Conservation (phyloP, 176 grass and related monocot species). For the Puya raimondii region DNA sequence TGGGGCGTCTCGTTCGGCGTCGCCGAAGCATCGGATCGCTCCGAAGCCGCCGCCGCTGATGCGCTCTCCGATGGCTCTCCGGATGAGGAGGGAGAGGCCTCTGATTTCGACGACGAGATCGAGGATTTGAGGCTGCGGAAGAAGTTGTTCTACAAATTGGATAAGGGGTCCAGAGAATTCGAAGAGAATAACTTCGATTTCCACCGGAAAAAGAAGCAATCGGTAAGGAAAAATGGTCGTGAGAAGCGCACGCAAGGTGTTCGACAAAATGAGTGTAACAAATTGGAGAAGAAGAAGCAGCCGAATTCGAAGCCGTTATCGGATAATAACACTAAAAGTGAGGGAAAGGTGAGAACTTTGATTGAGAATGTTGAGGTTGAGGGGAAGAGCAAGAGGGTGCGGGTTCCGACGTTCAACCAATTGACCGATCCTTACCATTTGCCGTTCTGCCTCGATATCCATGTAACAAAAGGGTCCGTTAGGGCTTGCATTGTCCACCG, state of each 20-base stretch:
- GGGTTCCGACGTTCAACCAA: slow-evolving; percentile 51
- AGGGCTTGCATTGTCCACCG: slow-evolving; percentile 67
- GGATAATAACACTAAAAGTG: background rate
- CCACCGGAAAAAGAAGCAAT: slow-evolving; percentile 11
- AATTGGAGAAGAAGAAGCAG: slow-evolving; percentile 15
- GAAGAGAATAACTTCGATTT: slow-evolving; percentile 50
- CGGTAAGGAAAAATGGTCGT: slow-evolving; percentile 15
- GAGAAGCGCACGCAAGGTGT: background rate
- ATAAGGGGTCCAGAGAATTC: slow-evolving; percentile 50
- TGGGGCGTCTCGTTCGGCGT: slow-evolving; percentile 23
- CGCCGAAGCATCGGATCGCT: background rate
- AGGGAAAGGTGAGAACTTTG: background rate
- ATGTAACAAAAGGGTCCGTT: slow-evolving; percentile 63
- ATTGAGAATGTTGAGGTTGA: slow-evolving; percentile 13
- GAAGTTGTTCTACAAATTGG: slow-evolving; percentile 57
- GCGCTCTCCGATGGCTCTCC: slow-evolving; percentile 10
- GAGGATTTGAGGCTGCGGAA: slow-evolving; percentile 56
- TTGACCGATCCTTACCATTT: slow-evolving; percentile 59
- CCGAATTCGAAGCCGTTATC: background rate
- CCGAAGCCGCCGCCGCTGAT: background rate
- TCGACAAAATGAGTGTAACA: slow-evolving; percentile 26
- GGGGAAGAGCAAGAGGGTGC: slow-evolving; percentile 32
- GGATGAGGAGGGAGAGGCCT: slow-evolving; percentile 7
- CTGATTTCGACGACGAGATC: slow-evolving; percentile 43
- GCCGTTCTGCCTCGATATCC: slow-evolving; percentile 68